Percentiles rank a stretch among this genome's conserved stretches.
These are phyloP conservation scores for Tagetes erecta DNA, from an alignment of 129 eudicot species.

Conservation along the genomic window DNA sequence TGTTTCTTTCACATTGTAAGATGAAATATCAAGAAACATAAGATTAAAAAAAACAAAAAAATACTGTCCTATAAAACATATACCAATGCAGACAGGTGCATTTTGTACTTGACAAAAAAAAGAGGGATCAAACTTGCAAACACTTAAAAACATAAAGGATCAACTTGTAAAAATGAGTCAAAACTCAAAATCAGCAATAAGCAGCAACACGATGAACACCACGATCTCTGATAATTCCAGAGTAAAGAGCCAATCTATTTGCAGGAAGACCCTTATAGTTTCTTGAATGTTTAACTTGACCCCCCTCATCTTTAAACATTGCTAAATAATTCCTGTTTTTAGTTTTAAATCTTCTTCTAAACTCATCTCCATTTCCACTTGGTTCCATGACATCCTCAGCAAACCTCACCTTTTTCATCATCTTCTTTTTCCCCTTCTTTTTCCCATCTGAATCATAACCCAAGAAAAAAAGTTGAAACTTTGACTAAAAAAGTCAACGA, in stretches of 20 bases:
- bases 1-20: conserved; percentile 19
- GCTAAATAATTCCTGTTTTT: conserved; percentile 23
- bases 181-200: conserved; percentile 46
- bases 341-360: conserved; percentile 45
- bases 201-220: conserved; percentile 50
- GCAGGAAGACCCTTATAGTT: conserved; percentile 53
- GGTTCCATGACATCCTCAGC: conserved; percentile 92
- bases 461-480: conserved; percentile 10
- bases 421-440: conserved; percentile 38
- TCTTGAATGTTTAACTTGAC: conserved; percentile 25
- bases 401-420: conserved; percentile 76
- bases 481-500: conserved; percentile 26
- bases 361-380: conserved; percentile 71
- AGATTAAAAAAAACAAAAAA: not conserved
- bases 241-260: conserved; percentile 74
- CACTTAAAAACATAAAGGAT: conserved; percentile 2
- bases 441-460: conserved; percentile 42
- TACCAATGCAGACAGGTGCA: conserved; percentile 18
- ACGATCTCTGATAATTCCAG: conserved; percentile 78
- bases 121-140: conserved; percentile 25
- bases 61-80: not conserved
- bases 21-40: conserved; percentile 21
- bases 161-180: not conserved
- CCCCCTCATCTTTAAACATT: conserved; percentile 30
- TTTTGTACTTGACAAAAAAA: conserved; percentile 19